A percentile compares a stretch with the other conserved stretches of the same genome.
Conservation (phyloP, 305 asterid genomes). For the Fraxinus greggii region DNA sequence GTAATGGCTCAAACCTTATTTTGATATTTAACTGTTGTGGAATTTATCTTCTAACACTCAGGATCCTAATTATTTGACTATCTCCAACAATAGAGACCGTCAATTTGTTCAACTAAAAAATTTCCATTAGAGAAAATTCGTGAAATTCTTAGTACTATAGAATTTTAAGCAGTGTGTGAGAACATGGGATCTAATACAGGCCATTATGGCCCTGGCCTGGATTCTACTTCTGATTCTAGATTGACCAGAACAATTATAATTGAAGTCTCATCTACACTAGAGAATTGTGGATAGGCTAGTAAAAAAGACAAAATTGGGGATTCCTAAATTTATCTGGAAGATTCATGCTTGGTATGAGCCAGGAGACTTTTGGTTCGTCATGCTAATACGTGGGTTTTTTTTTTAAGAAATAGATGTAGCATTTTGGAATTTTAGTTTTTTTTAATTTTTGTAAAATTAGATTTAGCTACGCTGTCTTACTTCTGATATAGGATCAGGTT, state of each 20-base stretch:
- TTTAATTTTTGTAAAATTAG: background rate
- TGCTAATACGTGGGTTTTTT: background rate
- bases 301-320: background rate
- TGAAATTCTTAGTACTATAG: background rate
- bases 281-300: background rate
- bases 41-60: background rate
- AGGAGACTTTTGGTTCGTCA: background rate
- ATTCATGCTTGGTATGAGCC: background rate
- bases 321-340: background rate
- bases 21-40: background rate
- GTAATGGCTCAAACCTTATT: background rate
- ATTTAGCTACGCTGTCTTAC: background rate
- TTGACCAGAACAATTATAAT: background rate
- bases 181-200: background rate
- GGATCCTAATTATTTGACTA: background rate
- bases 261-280: background rate
- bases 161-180: background rate
- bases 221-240: background rate
- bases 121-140: background rate
- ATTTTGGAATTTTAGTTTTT: background rate
- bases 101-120: background rate
- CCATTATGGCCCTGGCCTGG: background rate
- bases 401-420: background rate
- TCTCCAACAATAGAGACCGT: background rate
- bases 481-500: background rate